Conservation (phyloP, 768 basidiomycete species). For the Amanita rubescens region DNA sequence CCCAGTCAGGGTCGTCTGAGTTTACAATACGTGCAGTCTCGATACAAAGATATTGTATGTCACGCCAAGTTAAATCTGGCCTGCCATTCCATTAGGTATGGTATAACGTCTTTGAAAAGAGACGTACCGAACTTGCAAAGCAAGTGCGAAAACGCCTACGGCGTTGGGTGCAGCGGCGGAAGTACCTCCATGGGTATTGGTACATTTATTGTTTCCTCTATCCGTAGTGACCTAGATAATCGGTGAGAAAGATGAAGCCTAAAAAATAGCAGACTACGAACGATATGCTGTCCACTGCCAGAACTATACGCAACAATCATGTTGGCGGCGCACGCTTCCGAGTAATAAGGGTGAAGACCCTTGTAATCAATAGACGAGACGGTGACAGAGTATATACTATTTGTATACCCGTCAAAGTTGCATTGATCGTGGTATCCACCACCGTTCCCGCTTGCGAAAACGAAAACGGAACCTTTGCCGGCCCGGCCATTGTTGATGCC, state of each 20-base stretch:
- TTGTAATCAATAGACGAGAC: slow-evolving; percentile 93
- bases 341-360: slow-evolving; percentile 93
- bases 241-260: slow-evolving; percentile 10
- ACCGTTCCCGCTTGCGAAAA: slow-evolving; percentile 97
- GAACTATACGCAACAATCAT: slow-evolving; percentile 96
- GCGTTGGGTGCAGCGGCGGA: slow-evolving; percentile 98
- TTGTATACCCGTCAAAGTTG: slow-evolving; percentile 99
- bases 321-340: slow-evolving; percentile 96
- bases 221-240: slow-evolving; percentile 82
- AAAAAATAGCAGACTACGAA: slow-evolving; percentile 33
- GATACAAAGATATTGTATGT: slow-evolving; percentile 87
- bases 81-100: slow-evolving; percentile 28
- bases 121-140: slow-evolving; percentile 73
- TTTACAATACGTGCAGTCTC: slow-evolving; percentile 73
- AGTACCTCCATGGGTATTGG: slow-evolving; percentile 85
- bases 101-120: slow-evolving; percentile 3
- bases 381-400: slow-evolving; percentile 93
- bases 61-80: slow-evolving; percentile 94
- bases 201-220: slow-evolving; percentile 77
- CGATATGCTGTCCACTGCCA: slow-evolving; percentile 89
- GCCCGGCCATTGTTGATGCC: slow-evolving; percentile 85
- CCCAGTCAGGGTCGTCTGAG: slow-evolving; percentile 91
- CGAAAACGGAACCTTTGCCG: slow-evolving; percentile 90
- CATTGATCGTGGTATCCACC: slow-evolving; percentile 90
- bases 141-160: slow-evolving; percentile 88